Conservation (phyloP, 2,329 filamentous ascomycete species). For the Colletotrichum sublineola region DNA sequence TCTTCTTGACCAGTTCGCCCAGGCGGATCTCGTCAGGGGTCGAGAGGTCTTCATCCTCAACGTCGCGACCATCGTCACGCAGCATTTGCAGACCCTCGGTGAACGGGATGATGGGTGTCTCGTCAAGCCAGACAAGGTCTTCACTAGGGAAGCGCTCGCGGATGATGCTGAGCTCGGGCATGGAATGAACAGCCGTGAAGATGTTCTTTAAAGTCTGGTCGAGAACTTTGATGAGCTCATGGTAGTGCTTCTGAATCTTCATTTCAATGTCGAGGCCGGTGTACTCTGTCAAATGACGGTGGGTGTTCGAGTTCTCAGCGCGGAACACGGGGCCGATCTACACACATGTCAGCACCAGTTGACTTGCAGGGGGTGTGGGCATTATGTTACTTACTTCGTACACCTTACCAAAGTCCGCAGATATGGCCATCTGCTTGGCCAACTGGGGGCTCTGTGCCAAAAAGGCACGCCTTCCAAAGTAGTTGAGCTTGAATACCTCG, state of each 20-base stretch:
- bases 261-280: constrained; percentile 95
- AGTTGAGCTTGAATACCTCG: constrained; percentile 91
- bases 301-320: constrained; percentile 95
- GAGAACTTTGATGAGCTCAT: constrained; percentile 84
- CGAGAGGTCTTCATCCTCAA: constrained; percentile 82
- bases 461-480: constrained; percentile 89
- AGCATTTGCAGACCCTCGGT: constrained; percentile 84
- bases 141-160: constrained; percentile 89
- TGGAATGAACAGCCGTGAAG: constrained; percentile 57
- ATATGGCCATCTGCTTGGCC: constrained; percentile 93
- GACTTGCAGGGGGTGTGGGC: background rate
- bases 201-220: constrained; percentile 87
- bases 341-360: background rate
- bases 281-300: constrained; percentile 94
- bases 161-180: constrained; percentile 80
- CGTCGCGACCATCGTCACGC: constrained; percentile 84
- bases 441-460: constrained; percentile 92
- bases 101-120: constrained; percentile 87
- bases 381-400: constrained; percentile 71
- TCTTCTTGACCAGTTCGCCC: constrained; percentile 86
- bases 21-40: constrained; percentile 90
- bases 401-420: constrained; percentile 88
- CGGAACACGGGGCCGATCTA: constrained; percentile 87
- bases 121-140: constrained; percentile 87
- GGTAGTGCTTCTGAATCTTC: constrained; percentile 89